phyloP scores from a whole-genome alignment of 768 basidiomycete species.

The Tulasnella sp. region DNA sequence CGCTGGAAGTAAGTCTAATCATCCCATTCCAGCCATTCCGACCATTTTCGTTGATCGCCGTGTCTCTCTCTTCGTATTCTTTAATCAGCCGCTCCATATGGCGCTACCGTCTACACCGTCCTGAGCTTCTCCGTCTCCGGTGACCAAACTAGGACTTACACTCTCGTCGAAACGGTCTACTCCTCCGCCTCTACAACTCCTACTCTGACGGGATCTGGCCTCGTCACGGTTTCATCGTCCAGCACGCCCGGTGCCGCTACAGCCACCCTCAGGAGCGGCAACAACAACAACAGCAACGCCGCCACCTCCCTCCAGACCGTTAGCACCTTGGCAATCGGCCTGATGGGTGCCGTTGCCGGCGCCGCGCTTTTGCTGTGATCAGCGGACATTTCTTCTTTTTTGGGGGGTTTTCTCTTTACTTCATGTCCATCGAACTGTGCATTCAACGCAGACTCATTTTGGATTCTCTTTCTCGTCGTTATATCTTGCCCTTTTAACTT shows the following conservation, averaged over 20 bases:
- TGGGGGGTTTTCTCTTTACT: not conserved
- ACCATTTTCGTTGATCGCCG: not conserved
- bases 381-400: not conserved
- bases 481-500: not conserved
- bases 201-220: not conserved
- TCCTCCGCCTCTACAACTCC: not conserved
- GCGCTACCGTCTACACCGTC: constrained; percentile 8
- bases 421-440: not conserved
- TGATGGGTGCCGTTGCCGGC: not conserved
- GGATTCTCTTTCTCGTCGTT: not conserved
- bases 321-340: not conserved
- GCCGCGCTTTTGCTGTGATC: constrained; percentile 8
- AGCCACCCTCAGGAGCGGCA: not conserved
- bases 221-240: not conserved
- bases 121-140: not conserved
- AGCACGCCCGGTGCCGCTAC: constrained; percentile 11
- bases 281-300: not conserved
- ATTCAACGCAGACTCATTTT: not conserved
- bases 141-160: not conserved
- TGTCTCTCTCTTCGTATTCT: too few relatives aligned
- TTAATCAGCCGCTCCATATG: constrained; percentile 18
- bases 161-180: not conserved
- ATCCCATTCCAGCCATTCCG: not conserved
- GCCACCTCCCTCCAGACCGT: not conserved
- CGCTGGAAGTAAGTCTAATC: constrained; percentile 51